A percentile compares a stretch with the other conserved stretches of the same genome.
phyloP scores from a whole-genome alignment of 495 filamentous ascomycete species.

The Podospora pseudoanserina region DNA sequence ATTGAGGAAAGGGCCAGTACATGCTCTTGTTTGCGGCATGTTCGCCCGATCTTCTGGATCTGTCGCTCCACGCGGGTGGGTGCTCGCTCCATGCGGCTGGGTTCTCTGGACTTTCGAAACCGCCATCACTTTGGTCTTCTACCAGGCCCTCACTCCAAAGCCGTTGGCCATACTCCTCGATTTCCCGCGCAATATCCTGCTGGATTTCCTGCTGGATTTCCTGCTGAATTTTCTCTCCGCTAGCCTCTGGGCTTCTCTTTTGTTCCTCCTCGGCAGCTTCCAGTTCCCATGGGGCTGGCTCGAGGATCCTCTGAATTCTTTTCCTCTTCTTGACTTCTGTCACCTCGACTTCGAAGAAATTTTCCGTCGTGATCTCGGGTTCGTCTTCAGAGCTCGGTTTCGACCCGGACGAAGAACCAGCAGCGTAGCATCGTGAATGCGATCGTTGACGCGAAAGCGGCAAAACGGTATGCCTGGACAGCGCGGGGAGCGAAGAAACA shows the following conservation, averaged over 20 bases:
- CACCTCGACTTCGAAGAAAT: not conserved
- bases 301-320: not conserved
- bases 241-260: not conserved
- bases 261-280: not conserved
- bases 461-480: not conserved
- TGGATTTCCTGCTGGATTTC: not conserved
- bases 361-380: not conserved
- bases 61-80: not conserved
- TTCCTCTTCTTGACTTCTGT: not conserved
- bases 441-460: not conserved
- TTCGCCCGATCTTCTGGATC: not conserved
- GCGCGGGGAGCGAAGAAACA: not conserved
- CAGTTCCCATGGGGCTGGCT: not conserved
- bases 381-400: not conserved
- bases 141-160: not conserved
- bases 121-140: not conserved
- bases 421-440: not conserved
- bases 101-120: not conserved
- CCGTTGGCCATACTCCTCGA: not conserved
- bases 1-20: not conserved
- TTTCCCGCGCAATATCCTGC: not conserved
- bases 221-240: not conserved
- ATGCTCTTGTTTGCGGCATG: not conserved
- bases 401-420: not conserved
- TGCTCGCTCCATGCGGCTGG: not conserved